Conservation (phyloP, 116 monocot species). For the Cymodocea nodosa region DNA sequence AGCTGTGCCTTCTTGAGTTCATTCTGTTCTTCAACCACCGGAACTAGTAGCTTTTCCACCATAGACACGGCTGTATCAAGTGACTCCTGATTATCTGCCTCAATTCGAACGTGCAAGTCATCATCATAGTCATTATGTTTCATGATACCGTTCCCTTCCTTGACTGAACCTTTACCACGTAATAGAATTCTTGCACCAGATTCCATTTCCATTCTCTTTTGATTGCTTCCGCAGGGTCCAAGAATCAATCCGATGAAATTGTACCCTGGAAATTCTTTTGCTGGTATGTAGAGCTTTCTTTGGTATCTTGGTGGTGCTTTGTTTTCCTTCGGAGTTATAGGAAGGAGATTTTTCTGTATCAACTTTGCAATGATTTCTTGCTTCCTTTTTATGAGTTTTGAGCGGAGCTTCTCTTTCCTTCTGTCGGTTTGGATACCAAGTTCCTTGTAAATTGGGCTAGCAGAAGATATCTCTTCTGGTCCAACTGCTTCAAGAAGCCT, state of each 20-base stretch:
- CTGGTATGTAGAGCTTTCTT: constrained; percentile 57
- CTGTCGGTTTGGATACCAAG: constrained; percentile 20
- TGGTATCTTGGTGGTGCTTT: constrained; percentile 18
- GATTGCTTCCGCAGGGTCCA: constrained; percentile 44
- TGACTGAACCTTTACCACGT: constrained; percentile 31
- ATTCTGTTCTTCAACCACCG: constrained; percentile 28
- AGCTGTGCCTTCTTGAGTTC: constrained; percentile 36
- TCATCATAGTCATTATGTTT: constrained; percentile 29
- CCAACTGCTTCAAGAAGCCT: constrained; percentile 14
- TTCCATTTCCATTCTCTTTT: constrained; percentile 47
- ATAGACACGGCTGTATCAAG: constrained; percentile 39
- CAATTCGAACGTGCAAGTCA: constrained; percentile 45
- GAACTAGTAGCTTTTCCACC: constrained; percentile 62
- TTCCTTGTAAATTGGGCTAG: constrained; percentile 22
- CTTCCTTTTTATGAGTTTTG: constrained; percentile 21
- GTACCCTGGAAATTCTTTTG: constrained; percentile 38
- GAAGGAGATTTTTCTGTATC: constrained; percentile 28
- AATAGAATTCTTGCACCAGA: constrained; percentile 42
- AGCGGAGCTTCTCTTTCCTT: constrained; percentile 10
- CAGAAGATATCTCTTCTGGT: constrained; percentile 20
- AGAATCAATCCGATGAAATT: constrained; percentile 57
- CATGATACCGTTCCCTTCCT: constrained; percentile 3
- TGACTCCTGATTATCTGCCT: constrained; percentile 37
- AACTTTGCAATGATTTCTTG: constrained; percentile 36
- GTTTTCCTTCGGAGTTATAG: constrained; percentile 16